Conservation (phyloP, 805 yeast genomes). For the Barnettozyma sucrosica region DNA sequence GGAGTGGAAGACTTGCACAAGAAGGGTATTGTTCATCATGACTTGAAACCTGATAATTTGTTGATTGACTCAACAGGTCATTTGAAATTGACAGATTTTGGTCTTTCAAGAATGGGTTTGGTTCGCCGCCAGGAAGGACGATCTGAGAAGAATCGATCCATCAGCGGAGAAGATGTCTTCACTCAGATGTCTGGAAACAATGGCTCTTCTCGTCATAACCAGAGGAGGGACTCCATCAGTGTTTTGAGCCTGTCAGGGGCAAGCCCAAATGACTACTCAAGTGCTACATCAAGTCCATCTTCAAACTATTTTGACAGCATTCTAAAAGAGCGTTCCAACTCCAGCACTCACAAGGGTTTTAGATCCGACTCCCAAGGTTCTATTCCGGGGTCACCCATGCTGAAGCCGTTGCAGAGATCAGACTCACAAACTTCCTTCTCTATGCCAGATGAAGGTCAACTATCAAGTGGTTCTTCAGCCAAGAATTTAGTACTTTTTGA, state of each 20-base stretch:
- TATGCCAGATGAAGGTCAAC: conserved; percentile 42
- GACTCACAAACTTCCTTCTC: conserved; percentile 55
- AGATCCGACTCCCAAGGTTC: conserved; percentile 17
- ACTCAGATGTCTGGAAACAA: conserved; percentile 10
- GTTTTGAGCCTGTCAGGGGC: conserved; percentile 17
- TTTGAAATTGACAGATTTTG: conserved; percentile 90
- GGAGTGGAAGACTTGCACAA: conserved; percentile 88
- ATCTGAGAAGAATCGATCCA: conserved; percentile 8
- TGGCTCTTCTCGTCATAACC: conserved; percentile 5
- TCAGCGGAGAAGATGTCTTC: conserved; percentile 20
- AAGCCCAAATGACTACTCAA: conserved; percentile 11
- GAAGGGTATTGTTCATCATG: conserved; percentile 89
- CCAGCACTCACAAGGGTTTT: conserved; percentile 8
- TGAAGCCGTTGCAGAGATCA: conserved; percentile 43
- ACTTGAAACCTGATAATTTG: conserved; percentile 90
- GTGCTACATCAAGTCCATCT: conserved; percentile 26
- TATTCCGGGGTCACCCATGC: conserved; percentile 38
- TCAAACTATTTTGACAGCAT: conserved; percentile 26
- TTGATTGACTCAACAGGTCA: conserved; percentile 85
- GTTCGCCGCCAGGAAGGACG: conserved; percentile 63
- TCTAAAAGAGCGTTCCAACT: conserved; percentile 11
- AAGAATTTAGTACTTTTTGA: conserved; percentile 62
- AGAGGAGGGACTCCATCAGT: conserved; percentile 21
- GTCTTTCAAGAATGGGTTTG: conserved; percentile 84
- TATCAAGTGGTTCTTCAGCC: conserved; percentile 7